Conservation (phyloP, 2,329 filamentous ascomycete genomes). For the Stenocarpella maydis region DNA sequence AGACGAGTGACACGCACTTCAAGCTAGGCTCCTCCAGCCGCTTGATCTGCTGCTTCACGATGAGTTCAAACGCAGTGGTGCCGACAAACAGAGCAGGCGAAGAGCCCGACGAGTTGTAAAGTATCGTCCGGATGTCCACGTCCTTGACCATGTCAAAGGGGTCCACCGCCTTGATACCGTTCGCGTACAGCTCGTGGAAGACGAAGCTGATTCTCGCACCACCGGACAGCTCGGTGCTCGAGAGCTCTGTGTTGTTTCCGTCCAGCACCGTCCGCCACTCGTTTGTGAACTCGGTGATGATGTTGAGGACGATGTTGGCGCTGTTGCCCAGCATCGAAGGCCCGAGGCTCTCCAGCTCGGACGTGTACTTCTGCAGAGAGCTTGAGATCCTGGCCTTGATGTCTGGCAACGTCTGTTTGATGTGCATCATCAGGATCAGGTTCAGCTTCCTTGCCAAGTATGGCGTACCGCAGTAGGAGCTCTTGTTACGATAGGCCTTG, state of each 20-base stretch:
- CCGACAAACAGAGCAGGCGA: constrained; percentile 97
- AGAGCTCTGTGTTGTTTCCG: constrained; percentile 95
- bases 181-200: constrained; percentile 97
- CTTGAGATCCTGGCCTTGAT: constrained; percentile 98
- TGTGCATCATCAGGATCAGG: constrained; percentile 99
- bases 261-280: constrained; percentile 97
- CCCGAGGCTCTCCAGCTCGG: constrained; percentile 83
- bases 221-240: constrained; percentile 91
- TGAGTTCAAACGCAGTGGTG: constrained; percentile 96
- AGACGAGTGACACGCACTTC: constrained; percentile 97
- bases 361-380: constrained; percentile 88
- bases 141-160: constrained; percentile 98
- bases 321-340: constrained; percentile 96
- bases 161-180: constrained; percentile 96
- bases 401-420: constrained; percentile 98
- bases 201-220: constrained; percentile 99
- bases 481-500: constrained; percentile 98
- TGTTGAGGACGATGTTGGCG: constrained; percentile 95
- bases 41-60: constrained; percentile 99
- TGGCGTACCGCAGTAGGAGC: constrained; percentile 96
- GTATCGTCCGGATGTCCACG: constrained; percentile 92
- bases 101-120: constrained; percentile 99
- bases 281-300: constrained; percentile 98
- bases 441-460: constrained; percentile 97
- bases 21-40: constrained; percentile 93